A percentile compares a stretch with the other conserved stretches of the same genome.
These are phyloP conservation scores for Leishmania tropica DNA, from an alignment of 208 protist species.

Conservation along the genomic window DNA sequence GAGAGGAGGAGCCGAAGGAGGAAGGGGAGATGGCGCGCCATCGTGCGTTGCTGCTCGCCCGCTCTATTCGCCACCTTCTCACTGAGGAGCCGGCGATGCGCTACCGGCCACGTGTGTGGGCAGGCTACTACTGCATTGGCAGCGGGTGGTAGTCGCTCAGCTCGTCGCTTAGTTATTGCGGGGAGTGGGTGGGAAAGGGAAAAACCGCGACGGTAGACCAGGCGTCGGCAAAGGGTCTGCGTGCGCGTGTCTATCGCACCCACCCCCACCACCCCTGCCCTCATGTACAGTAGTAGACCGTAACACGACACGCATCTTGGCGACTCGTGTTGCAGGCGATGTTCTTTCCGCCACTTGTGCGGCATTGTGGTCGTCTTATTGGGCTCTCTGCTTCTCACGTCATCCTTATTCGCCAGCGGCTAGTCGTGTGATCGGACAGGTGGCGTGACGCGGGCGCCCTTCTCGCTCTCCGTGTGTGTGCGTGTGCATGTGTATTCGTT, in stretches of 20 bases:
- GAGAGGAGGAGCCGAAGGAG: slow-evolving; percentile 10
- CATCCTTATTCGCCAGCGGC: neutral
- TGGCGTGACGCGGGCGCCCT: neutral
- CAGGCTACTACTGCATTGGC: slow-evolving; percentile 85
- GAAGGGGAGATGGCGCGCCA: slow-evolving; percentile 23
- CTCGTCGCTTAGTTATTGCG: neutral
- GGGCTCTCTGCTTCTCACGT: neutral
- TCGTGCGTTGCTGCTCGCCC: slow-evolving; percentile 64
- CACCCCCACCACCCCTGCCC: slow-evolving; percentile 2
- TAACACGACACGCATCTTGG: neutral
- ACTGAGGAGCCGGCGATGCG: slow-evolving; percentile 61
- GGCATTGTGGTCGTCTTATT: neutral
- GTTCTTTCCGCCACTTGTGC: neutral
- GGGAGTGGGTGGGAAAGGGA: neutral
- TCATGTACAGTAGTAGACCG: slow-evolving; percentile 12
- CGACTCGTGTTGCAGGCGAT: neutral
- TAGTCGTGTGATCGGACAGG: neutral
- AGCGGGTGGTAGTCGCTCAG: slow-evolving; percentile 42
- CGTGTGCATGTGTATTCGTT: slow-evolving; percentile 1
- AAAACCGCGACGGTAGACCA: neutral
- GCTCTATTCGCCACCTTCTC: slow-evolving; percentile 68
- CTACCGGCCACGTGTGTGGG: slow-evolving; percentile 78
- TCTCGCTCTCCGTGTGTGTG: neutral
- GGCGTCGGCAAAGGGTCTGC: neutral
- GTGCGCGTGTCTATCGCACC: neutral